These are phyloP conservation scores for Symmetrospora coprosmae DNA, from an alignment of 768 basidiomycete genomes.

Conservation along the genomic window DNA sequence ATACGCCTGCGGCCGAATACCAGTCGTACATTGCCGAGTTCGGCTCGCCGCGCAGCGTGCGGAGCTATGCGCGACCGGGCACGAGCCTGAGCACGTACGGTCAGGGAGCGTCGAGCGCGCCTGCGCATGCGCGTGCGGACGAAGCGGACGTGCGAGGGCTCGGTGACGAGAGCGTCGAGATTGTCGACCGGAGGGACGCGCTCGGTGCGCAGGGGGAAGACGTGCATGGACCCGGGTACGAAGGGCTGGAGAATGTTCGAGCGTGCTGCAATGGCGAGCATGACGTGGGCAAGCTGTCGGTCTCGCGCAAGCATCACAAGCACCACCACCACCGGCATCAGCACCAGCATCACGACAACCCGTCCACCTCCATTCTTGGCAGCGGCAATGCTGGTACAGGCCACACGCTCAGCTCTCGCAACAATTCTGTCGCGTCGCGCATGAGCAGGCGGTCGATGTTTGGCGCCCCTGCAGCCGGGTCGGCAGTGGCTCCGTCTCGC, in stretches of 20 bases:
- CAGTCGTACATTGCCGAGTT: slow-evolving; percentile 33
- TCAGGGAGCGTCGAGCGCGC: neutral
- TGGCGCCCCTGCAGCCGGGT: too few species aligned
- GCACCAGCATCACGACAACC: too few species aligned
- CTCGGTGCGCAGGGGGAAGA: slow-evolving; percentile 49
- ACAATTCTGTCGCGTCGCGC: slow-evolving; percentile 5
- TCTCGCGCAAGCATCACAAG: slow-evolving; percentile 38
- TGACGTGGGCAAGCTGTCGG: slow-evolving; percentile 51
- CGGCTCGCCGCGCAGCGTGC: slow-evolving; percentile 22
- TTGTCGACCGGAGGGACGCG: slow-evolving; percentile 45
- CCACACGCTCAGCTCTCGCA: too few species aligned
- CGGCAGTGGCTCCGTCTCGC: too few species aligned
- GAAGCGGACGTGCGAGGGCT: too few species aligned
- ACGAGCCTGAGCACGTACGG: slow-evolving; percentile 30
- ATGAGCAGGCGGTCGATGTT: too few species aligned
- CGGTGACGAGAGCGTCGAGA: slow-evolving; percentile 53
- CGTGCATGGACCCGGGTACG: slow-evolving; percentile 68
- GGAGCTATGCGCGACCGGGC: slow-evolving; percentile 31
- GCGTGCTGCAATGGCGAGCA: slow-evolving; percentile 51
- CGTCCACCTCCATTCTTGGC: too few species aligned
- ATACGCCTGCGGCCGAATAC: slow-evolving; percentile 84
- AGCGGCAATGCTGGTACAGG: too few species aligned
- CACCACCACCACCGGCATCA: slow-evolving; percentile 36
- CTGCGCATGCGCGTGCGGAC: slow-evolving; percentile 32
- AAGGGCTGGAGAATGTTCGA: slow-evolving; percentile 87